Conservation (phyloP, 805 yeast genomes). For the Schizosaccharomyces osmophilus region DNA sequence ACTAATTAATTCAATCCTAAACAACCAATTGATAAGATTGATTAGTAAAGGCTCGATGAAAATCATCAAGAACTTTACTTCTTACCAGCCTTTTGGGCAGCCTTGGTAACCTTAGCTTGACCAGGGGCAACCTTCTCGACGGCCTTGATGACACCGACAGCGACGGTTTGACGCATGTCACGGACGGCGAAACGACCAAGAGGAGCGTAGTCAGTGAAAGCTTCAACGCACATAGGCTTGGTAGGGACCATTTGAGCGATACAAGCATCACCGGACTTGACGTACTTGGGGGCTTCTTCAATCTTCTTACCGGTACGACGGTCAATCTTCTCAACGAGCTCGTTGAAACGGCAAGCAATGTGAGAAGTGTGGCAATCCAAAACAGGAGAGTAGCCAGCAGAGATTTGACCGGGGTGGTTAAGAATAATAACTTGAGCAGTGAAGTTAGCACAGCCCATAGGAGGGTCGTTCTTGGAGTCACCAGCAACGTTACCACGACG, state of each 20-base stretch:
- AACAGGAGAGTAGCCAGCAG: conserved; percentile 80
- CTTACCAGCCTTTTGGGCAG: conserved; percentile 47
- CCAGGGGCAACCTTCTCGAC: conserved; percentile 65
- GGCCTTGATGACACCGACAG: conserved; percentile 96
- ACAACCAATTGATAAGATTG: too few species aligned
- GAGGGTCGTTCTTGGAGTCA: conserved; percentile 77
- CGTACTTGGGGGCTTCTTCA: conserved; percentile 76
- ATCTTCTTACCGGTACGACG: conserved; percentile 79
- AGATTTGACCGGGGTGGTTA: conserved; percentile 80
- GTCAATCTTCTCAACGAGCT: conserved; percentile 62
- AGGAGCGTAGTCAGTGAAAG: conserved; percentile 87
- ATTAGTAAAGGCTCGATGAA: too few species aligned
- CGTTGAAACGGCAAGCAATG: conserved; percentile 71
- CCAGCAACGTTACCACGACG: conserved; percentile 86
- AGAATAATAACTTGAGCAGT: conserved; percentile 65
- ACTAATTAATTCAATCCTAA: too few species aligned
- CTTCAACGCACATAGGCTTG: conserved; percentile 87
- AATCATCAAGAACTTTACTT: not conserved
- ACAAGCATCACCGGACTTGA: conserved; percentile 93
- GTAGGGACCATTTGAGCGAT: conserved; percentile 71
- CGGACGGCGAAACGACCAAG: conserved; percentile 96
- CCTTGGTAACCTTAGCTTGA: conserved; percentile 91
- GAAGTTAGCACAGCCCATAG: conserved; percentile 56
- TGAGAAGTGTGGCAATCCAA: conserved; percentile 85
- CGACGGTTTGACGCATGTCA: conserved; percentile 99